Evolutionary conservation across 228 moss, liverwort and hornwort species (phyloP), one percentile per base, ranked within the genome.

Genomic region (Sphagnum fallax): DNA sequence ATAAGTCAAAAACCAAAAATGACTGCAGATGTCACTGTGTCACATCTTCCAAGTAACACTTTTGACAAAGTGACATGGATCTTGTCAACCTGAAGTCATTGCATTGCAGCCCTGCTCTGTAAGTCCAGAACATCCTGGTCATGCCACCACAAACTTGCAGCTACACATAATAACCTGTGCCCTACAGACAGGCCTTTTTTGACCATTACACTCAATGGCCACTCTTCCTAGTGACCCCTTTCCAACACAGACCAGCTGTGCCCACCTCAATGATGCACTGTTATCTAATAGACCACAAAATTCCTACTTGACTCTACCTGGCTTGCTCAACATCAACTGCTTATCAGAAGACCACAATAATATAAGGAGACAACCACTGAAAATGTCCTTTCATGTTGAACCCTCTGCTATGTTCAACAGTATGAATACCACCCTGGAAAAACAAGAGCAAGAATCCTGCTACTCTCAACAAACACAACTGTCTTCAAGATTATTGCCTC

Each of bases 381-480:
- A 32, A 32, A 32, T 32, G 32, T 32, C 32, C 32, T 32, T 32
- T 32, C 32, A 32, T 32, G 32, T 32, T 1, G 32, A 32, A 32
- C 32, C 32, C 32, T 32, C 32, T 32, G 48, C 50, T 47, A 13
- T 10, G 47, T 12, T 10, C 49, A 50, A 48, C 64, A 74, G 70
- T 67, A 52, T 52, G 65, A 60, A 65, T 59, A 67, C 65, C 52
- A 70, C 74, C 63, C 74, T 58, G 67, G 71, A 79, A 48, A 67
- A 69, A 62, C 6, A 16, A 55, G 16, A 62, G 15, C 18, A 60
- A 83, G 82, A 18, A 82, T 74, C 67, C 80, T 82, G 52, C 80
- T 81, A 58, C 81, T 79, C 1, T 80, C 77, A 69, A 79, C 86
- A 52, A 86, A 82, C 8, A 74, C 72, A 75, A 75, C 75, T 64